Conservation (phyloP, 2,329 filamentous ascomycete genomes). For the Trichoderma sp. region DNA sequence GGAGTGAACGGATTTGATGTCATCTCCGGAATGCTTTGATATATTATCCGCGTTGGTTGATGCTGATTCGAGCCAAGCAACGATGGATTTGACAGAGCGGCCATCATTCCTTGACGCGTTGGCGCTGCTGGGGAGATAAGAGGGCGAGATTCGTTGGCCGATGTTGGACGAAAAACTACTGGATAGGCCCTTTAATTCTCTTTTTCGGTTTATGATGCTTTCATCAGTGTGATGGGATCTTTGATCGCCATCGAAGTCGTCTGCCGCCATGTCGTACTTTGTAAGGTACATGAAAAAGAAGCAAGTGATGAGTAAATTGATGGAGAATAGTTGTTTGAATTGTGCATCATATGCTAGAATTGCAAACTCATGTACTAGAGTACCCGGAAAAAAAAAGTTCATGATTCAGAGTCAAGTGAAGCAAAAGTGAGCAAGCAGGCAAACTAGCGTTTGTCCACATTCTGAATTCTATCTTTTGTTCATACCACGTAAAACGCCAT, state of each 20-base stretch:
- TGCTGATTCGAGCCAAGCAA: constrained; percentile 32
- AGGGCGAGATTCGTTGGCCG: constrained; percentile 22
- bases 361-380: background rate
- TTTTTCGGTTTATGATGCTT: constrained; percentile 21
- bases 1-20: constrained; percentile 7
- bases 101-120: background rate
- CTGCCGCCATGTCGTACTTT: background rate
- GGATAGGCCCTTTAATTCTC: constrained; percentile 23
- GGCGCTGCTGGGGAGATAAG: background rate
- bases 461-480: constrained; percentile 16
- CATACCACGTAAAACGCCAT: constrained; percentile 20
- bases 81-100: constrained; percentile 32
- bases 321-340: background rate
- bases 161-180: constrained; percentile 33
- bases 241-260: background rate
- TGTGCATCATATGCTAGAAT: background rate
- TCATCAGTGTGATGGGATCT: background rate
- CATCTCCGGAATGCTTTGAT: background rate
- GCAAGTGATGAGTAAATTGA: background rate
- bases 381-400: background rate
- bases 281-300: background rate
- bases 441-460: constrained; percentile 9
- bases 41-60: background rate
- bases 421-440: constrained; percentile 14
- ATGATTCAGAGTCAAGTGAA: constrained; percentile 1